These are phyloP conservation scores for Boletus rubropictus DNA, from an alignment of 768 basidiomycete genomes.

Conservation along the genomic window DNA sequence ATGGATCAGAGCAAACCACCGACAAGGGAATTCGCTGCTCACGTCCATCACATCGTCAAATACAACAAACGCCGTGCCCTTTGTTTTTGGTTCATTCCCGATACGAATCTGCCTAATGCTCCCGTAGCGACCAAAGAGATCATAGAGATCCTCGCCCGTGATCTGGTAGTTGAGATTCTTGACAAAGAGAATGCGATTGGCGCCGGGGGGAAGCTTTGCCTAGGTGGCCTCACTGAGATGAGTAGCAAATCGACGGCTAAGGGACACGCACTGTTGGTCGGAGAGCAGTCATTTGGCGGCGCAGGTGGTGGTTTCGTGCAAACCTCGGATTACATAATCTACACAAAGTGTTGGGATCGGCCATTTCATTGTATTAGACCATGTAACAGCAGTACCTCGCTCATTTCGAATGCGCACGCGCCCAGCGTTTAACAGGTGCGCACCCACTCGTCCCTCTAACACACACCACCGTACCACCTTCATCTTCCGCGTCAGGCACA, in stretches of 20 bases:
- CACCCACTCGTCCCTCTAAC: constrained; percentile 64
- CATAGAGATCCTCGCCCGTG: constrained; percentile 91
- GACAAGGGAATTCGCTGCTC: constrained; percentile 24
- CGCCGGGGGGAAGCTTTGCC: constrained; percentile 88
- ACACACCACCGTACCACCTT: constrained; percentile 61
- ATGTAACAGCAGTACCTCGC: no score
- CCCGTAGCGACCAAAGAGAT: constrained; percentile 96
- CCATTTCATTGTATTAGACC: no score
- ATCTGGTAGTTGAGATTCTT: constrained; percentile 93
- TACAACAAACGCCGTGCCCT: constrained; percentile 95
- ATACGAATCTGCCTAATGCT: constrained; percentile 93
- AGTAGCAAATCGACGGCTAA: neutral
- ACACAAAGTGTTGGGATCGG: neutral
- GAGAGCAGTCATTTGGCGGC: constrained; percentile 50
- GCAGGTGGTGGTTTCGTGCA: constrained; percentile 6
- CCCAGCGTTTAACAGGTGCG: constrained; percentile 49
- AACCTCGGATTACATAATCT: constrained; percentile 18
- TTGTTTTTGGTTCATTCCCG: constrained; percentile 87
- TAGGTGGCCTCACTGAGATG: constrained; percentile 23
- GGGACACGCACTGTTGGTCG: constrained; percentile 54
- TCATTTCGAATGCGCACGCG: constrained; percentile 11
- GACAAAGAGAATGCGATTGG: constrained; percentile 87
- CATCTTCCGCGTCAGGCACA: constrained; percentile 54
- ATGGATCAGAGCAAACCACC: constrained; percentile 11
- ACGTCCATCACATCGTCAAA: constrained; percentile 97